Evolutionary conservation across 345 rosid species (phyloP).

Genomic region (Ceriops zippeliana): DNA sequence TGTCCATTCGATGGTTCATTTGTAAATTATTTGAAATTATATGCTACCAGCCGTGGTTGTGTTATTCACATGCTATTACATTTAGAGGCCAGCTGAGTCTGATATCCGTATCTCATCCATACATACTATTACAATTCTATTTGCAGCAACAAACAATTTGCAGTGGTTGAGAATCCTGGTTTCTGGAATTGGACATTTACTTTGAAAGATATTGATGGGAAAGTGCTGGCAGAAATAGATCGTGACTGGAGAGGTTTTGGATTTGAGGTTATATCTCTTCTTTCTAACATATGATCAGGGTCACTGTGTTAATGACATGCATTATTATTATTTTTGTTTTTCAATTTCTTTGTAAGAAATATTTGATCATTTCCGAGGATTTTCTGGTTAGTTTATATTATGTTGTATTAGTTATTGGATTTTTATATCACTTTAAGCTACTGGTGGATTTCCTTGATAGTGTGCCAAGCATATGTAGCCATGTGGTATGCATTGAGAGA

Average conservation of each 20-base stretch:
- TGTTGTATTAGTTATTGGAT: background rate
- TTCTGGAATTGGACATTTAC: slow-evolving; percentile 99
- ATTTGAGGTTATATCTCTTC: slow-evolving; percentile 60
- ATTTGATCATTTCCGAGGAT: too few species aligned
- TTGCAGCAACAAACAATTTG: slow-evolving; percentile 80
- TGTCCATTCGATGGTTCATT: too few species aligned
- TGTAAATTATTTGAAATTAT: too few species aligned
- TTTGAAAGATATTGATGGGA: slow-evolving; percentile 71
- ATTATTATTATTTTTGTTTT: background rate
- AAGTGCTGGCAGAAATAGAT: slow-evolving; percentile 77
- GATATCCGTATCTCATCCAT: too few species aligned
- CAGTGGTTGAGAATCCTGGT: slow-evolving; percentile 90
- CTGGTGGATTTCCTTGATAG: too few species aligned
- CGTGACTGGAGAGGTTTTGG: slow-evolving; percentile 99
- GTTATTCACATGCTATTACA: background rate
- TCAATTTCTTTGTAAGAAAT: background rate
- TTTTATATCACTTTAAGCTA: too few species aligned
- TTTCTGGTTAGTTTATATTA: too few species aligned
- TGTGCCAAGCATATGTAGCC: too few species aligned
- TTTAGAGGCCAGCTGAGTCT: background rate
- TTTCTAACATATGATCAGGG: background rate
- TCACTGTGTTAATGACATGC: background rate
- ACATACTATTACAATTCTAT: slow-evolving; percentile 6
- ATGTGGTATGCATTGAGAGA: too few species aligned
- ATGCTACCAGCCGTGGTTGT: too few species aligned